Base-by-base conservation (phyloP, 1,139 yeast genomes). In the Yamadazyma buinensis region DNA sequence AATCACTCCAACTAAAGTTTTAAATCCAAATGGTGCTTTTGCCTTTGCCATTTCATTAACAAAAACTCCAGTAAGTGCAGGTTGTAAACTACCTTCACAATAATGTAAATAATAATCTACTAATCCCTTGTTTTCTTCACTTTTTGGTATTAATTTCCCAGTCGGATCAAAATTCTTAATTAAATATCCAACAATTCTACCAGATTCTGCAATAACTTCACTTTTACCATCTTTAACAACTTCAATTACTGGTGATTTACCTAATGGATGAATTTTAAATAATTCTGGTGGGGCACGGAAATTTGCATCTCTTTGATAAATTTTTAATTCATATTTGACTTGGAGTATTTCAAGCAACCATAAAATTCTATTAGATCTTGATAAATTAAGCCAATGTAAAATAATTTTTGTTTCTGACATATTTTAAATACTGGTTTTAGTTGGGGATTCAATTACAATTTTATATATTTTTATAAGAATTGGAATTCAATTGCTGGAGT, bases 171-270 rank as follows among this genome's bases (percentile, higher is more conserved):
- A 63, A 28, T 60, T 45, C 10, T 46, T 42, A 24, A 65, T 38
- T 32, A 67, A 45, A 38, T 64, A 64, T 26, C 48, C 54, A 25
- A 59, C 42, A 28, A 67, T 65, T 36, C 57, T 56, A 7, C 72
- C 73, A 9, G 68, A 58, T 42, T 67, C 73, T 15, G 69, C 68
- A 30, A 67, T 39, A 7, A 55, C 44, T 26, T 35, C 36, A 2
- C 33, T 29, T 25, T 46, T 35, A 17, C 52, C 47, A 21, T 57
- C 56, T 19, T 51, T 48, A 12, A 57, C 32, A 13, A 67, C 51
- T 37, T 67, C 72, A 37, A 67, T 43, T 3, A 67, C 55, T 2
- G 74, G 74, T 1, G 69, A 59, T 37, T 63, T 66, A 3, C 72
- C 72, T 30, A 67, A 53, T 2, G 71, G 71, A 34, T 66, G 71